Evolutionary conservation across 129 eudicot genomes (phyloP), one percentile per base, ranked within the genome.

Genomic region (Flaveria robusta): DNA sequence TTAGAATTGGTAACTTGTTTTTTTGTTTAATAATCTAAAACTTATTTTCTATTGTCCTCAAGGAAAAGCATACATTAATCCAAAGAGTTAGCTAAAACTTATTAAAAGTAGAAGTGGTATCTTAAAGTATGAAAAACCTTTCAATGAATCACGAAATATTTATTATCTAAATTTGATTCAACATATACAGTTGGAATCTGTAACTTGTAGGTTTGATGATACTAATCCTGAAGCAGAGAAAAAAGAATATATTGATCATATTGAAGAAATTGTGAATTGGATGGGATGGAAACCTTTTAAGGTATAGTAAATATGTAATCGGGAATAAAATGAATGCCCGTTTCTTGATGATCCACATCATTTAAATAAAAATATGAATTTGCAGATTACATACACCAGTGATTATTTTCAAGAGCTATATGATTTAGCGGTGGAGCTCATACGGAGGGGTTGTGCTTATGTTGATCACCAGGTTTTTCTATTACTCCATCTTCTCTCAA

Each of bases 161-260:
- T 31, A 15, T 29, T 27, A 29, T 63, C 45, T 15, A 63, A 29
- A 14, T 63, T 63, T 27, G 5, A 14, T 29, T 27, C 29, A 29
- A 63, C 13, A 0, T 63, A 63, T 16, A 29, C 12, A 31, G 43
- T 5, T 63, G 22, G 37, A 9, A 67, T 22, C 4, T 67, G 29
- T 43, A 20, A 52, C 80, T 62, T 67, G 71, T 68, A 93, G 98
- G 91, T 95, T 23, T 83, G 99, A 95, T 85, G 99, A 95, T 74
- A 95, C 99, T 46, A 95, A 95, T 45, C 99, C 99, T 16, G 99
- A 95, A 78, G 99, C 99, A 60, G 99, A 95, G 80, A 95, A 95
- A 86, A 87, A 91, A 78, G 99, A 95, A 84, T 95, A 95, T 65
- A 91, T 95, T 2, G 97, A 95, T 81, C 99, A 95, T 82, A 95